Evolutionary conservation across 306 rosid genomes (phyloP).

Genomic region (Cyamopsis tetragonoloba): DNA sequence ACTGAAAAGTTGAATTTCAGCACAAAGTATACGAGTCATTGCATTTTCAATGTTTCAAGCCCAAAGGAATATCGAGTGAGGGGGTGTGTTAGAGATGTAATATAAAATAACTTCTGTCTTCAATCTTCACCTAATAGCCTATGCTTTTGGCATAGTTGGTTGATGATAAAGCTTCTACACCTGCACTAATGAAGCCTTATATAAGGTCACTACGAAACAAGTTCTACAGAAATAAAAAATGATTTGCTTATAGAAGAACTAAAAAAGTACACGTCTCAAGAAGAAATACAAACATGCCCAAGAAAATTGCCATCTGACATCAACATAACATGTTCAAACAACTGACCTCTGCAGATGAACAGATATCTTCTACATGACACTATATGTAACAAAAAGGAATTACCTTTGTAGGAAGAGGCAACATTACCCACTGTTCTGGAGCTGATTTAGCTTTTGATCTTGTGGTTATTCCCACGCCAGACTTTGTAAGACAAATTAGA

Average conservation of each 20-base stretch:
- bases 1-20: not conserved
- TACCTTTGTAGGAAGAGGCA: conserved; percentile 89
- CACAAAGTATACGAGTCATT: not conserved
- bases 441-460: conserved; percentile 84
- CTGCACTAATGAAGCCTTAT: not conserved
- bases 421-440: conserved; percentile 85
- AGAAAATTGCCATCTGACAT: not conserved
- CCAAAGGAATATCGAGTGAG: not conserved
- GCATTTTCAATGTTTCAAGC: not conserved
- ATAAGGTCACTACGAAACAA: not conserved
- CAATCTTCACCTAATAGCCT: not conserved
- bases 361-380: not conserved
- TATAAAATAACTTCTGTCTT: not conserved
- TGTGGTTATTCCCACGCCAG: conserved; percentile 71
- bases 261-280: not conserved
- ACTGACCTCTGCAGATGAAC: not conserved
- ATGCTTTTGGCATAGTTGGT: not conserved
- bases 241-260: not conserved
- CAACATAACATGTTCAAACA: not conserved
- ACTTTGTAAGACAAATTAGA: conserved; percentile 39
- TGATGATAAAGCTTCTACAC: not conserved
- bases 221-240: not conserved
- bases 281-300: not conserved
- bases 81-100: not conserved
- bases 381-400: not conserved